Conservation (phyloP, 371 early-diverging fungal species). For the Lichtheimia ornata region DNA sequence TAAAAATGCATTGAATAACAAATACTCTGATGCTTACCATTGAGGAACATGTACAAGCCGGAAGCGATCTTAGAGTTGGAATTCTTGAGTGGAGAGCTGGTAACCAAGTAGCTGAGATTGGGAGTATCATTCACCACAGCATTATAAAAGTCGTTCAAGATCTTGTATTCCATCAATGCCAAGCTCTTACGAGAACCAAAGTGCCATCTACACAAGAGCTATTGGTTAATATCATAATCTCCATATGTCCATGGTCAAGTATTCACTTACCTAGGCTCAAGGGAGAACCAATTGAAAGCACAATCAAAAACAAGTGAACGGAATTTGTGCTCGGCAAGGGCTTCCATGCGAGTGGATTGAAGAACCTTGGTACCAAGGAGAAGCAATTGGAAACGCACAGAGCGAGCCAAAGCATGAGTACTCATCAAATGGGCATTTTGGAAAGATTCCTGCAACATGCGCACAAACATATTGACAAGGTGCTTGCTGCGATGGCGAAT, state of each 20-base stretch:
- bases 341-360: slow-evolving; percentile 67
- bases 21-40: slow-evolving; percentile 18
- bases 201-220: slow-evolving; percentile 48
- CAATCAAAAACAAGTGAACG: slow-evolving; percentile 63
- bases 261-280: slow-evolving; percentile 58
- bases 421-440: slow-evolving; percentile 62
- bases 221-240: background rate
- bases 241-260: background rate
- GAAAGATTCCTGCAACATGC: slow-evolving; percentile 78
- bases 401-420: slow-evolving; percentile 74
- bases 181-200: slow-evolving; percentile 71
- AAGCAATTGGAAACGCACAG: slow-evolving; percentile 79
- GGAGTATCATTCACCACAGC: slow-evolving; percentile 69
- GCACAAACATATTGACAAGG: slow-evolving; percentile 72
- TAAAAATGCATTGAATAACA: background rate
- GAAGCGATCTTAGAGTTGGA: slow-evolving; percentile 39
- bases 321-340: slow-evolving; percentile 65
- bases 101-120: slow-evolving; percentile 50
- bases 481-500: slow-evolving; percentile 76
- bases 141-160: slow-evolving; percentile 69
- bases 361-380: slow-evolving; percentile 78
- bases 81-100: slow-evolving; percentile 46
- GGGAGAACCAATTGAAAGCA: slow-evolving; percentile 77
- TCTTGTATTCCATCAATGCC: slow-evolving; percentile 64
- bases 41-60: slow-evolving; percentile 48